A percentile compares a stretch with the other conserved stretches of the same genome.
phyloP scores from a whole-genome alignment of 768 basidiomycete genomes.

The Nidula microcarpa region DNA sequence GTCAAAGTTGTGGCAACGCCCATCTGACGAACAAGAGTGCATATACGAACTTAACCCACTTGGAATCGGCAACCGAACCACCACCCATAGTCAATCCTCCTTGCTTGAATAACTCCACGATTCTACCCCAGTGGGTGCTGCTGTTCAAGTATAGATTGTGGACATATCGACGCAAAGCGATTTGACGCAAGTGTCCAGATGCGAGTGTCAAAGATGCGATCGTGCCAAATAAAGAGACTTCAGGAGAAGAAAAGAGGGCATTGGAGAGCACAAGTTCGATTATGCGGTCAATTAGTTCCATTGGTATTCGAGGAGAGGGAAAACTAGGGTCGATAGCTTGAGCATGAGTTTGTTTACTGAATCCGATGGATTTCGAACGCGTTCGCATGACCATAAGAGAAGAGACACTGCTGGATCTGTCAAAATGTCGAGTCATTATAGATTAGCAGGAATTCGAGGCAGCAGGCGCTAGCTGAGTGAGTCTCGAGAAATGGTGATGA shows the following conservation, averaged over 20 bases:
- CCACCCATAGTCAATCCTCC: neutral
- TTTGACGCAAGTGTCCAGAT: constrained; percentile 36
- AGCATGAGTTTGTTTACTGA: neutral
- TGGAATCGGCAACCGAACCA: constrained; percentile 23
- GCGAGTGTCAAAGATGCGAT: constrained; percentile 37
- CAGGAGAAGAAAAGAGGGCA: neutral
- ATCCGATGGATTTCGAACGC: neutral
- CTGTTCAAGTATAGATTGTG: constrained; percentile 22
- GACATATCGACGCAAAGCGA: constrained; percentile 38
- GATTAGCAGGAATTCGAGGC: neutral
- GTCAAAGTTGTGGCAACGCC: constrained; percentile 6
- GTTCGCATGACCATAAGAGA: neutral
- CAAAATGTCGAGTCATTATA: neutral
- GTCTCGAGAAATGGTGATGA: no score
- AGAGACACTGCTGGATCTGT: neutral
- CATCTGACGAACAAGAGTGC: constrained; percentile 1
- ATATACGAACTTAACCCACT: constrained; percentile 46
- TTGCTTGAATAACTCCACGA: constrained; percentile 20
- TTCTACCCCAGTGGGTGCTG: constrained; percentile 14
- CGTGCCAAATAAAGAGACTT: constrained; percentile 17
- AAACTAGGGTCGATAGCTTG: neutral
- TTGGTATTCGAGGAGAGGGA: constrained; percentile 24
- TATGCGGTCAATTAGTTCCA: constrained; percentile 33
- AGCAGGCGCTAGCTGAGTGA: neutral
- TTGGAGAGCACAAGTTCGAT: constrained; percentile 18